Conservation (phyloP, 192 early-diverging fungal genomes). For the Entomortierella chlamydospora region DNA sequence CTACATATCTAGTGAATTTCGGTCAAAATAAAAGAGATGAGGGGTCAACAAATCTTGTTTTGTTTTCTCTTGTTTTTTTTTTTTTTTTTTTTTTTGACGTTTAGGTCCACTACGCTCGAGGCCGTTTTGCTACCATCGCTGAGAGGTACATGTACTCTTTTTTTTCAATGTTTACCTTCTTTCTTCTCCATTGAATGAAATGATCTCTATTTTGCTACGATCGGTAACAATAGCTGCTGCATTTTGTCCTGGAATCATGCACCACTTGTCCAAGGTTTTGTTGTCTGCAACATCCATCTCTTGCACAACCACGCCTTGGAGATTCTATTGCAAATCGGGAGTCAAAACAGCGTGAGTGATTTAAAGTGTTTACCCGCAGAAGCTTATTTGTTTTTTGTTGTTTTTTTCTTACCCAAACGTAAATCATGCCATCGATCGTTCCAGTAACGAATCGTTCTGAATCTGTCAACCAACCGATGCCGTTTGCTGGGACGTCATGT, state of each 20-base stretch:
- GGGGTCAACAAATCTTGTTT: neutral
- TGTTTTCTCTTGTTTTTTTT: too few relatives aligned
- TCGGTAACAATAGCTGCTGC: constrained; percentile 8
- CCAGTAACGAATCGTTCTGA: constrained; percentile 32
- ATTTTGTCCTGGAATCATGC: constrained; percentile 38
- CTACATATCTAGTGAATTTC: constrained; percentile 16
- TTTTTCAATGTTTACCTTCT: constrained; percentile 17
- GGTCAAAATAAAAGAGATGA: neutral
- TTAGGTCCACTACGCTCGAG: neutral
- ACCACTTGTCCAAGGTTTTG: neutral
- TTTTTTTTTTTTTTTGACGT: too few relatives aligned
- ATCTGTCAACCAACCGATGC: constrained; percentile 36
- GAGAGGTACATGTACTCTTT: too few relatives aligned
- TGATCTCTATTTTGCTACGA: constrained; percentile 4
- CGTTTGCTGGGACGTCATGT: constrained; percentile 13
- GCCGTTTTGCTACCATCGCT: too few relatives aligned
- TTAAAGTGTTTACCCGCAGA: too few relatives aligned
- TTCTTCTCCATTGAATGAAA: constrained; percentile 20
- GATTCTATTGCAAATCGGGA: too few relatives aligned
- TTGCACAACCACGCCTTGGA: constrained; percentile 24
- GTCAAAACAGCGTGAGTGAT: too few relatives aligned
- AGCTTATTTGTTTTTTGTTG: neutral
- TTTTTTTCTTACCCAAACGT: constrained; percentile 31
- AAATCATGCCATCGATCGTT: neutral
- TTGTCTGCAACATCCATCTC: constrained; percentile 6